Conservation (phyloP, 2,329 filamentous ascomycete genomes). For the Balansia obtecta region DNA sequence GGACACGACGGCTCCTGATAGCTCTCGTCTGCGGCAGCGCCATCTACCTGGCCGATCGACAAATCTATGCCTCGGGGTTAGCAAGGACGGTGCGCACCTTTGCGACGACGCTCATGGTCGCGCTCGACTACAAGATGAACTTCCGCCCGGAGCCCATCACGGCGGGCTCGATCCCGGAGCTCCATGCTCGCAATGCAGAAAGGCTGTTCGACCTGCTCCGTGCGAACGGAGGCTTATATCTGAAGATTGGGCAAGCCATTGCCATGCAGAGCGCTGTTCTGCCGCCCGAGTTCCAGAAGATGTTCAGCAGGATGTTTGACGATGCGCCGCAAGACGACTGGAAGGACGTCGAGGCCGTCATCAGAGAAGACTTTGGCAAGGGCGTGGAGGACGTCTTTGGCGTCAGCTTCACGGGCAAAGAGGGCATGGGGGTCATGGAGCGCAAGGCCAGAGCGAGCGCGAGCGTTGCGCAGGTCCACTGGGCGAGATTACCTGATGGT, state of each 20-base stretch:
- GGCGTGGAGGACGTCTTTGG: constrained; percentile 86
- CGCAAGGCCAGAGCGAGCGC: constrained; percentile 58
- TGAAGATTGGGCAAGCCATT: constrained; percentile 97
- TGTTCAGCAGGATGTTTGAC: constrained; percentile 96
- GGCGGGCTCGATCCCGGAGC: constrained; percentile 59
- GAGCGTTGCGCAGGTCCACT: constrained; percentile 93
- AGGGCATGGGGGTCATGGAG: constrained; percentile 54
- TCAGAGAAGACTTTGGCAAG: constrained; percentile 79
- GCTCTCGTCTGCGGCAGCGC: constrained; percentile 45
- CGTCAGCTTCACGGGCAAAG: constrained; percentile 63
- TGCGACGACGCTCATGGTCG: constrained; percentile 63
- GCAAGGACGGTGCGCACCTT: constrained; percentile 75
- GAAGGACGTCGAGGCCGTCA: constrained; percentile 73
- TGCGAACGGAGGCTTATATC: constrained; percentile 80
- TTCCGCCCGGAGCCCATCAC: constrained; percentile 70
- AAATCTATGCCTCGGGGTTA: constrained; percentile 68
- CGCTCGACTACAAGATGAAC: constrained; percentile 92
- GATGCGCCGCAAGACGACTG: constrained; percentile 90
- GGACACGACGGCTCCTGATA: constrained; percentile 61
- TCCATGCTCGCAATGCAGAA: constrained; percentile 77
- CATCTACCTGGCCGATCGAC: constrained; percentile 56
- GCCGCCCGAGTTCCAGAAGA: constrained; percentile 87
- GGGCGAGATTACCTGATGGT: constrained; percentile 76
- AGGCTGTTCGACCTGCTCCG: constrained; percentile 70
- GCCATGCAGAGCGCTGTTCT: constrained; percentile 95